phyloP scores from a whole-genome alignment of 331 rosid species.

The Saraca asoca region DNA sequence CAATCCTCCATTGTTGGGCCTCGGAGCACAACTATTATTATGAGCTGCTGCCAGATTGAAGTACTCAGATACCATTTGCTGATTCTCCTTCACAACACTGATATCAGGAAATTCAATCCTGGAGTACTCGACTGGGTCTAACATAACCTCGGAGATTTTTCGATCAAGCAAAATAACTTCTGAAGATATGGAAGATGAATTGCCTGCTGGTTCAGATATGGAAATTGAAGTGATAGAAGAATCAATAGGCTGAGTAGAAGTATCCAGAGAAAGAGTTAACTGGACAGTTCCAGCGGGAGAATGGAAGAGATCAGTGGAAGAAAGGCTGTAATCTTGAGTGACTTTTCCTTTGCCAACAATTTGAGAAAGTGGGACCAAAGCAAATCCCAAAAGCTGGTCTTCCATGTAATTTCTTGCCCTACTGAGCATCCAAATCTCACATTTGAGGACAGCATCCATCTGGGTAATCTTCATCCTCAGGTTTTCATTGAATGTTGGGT shows the following conservation, averaged over 20 bases:
- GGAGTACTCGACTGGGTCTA: slow-evolving; percentile 70
- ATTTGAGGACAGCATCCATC: slow-evolving; percentile 72
- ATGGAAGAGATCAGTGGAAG: slow-evolving; percentile 90
- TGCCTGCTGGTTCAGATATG: slow-evolving; percentile 42
- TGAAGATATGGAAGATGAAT: slow-evolving; percentile 72
- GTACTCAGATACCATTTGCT: slow-evolving; percentile 81
- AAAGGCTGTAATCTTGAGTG: slow-evolving; percentile 64
- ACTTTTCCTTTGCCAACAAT: slow-evolving; percentile 62
- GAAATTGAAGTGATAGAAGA: slow-evolving; percentile 39
- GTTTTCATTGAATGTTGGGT: slow-evolving; percentile 80
- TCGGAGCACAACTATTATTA: slow-evolving; percentile 37
- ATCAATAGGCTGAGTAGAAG: slow-evolving; percentile 41
- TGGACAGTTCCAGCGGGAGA: slow-evolving; percentile 83
- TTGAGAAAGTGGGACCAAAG: slow-evolving; percentile 76
- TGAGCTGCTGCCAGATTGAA: slow-evolving; percentile 46
- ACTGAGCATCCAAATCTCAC: slow-evolving; percentile 96
- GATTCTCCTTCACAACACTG: slow-evolving; percentile 63
- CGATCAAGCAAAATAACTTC: slow-evolving; percentile 79
- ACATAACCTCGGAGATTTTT: slow-evolving; percentile 51
- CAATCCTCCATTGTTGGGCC: slow-evolving; percentile 43
- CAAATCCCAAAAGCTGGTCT: slow-evolving; percentile 90
- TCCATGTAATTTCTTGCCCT: slow-evolving; percentile 75
- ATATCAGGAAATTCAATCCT: slow-evolving; percentile 90
- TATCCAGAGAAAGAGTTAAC: slow-evolving; percentile 56
- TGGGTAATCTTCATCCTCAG: slow-evolving; percentile 72